Percentiles rank a stretch among this genome's conserved stretches.
Conservation (phyloP, 164 flowering plant species). For the Houttuynia cordata region DNA sequence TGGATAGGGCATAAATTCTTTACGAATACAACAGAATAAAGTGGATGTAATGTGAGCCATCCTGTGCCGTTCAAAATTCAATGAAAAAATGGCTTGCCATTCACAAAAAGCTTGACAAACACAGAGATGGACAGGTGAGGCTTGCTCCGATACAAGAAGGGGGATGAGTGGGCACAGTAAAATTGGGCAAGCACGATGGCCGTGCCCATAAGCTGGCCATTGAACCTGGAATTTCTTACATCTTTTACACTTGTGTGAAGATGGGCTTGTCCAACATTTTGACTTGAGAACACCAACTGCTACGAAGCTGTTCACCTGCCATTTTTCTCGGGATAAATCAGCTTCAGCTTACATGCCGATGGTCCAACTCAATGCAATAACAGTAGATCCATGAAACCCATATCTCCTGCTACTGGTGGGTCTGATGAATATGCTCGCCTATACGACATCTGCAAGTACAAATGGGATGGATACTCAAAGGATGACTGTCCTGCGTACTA, state of each 20-base stretch:
- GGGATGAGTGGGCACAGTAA: conserved; percentile 46
- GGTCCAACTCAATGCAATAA: conserved; percentile 55
- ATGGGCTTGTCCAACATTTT: conserved; percentile 85
- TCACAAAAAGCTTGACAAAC: conserved; percentile 49
- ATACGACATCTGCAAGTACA: conserved; percentile 74
- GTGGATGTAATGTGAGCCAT: too few relatives aligned
- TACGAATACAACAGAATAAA: too few relatives aligned
- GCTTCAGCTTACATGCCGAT: conserved; percentile 20
- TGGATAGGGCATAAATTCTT: too few relatives aligned
- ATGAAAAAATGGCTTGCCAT: conserved; percentile 52
- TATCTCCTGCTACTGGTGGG: conserved; percentile 80
- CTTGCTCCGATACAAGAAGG: conserved; percentile 52
- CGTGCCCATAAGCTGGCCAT: conserved; percentile 82
- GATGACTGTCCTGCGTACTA: conserved; percentile 54
- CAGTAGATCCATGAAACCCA: conserved; percentile 84
- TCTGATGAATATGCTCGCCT: conserved; percentile 73
- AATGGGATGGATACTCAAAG: conserved; percentile 47
- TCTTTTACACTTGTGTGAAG: conserved; percentile 86
- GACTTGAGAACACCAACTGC: conserved; percentile 65
- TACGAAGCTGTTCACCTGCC: conserved; percentile 72
- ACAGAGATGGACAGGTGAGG: conserved; percentile 65
- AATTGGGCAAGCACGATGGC: conserved; percentile 56
- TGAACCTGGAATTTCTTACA: conserved; percentile 89
- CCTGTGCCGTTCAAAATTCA: too few relatives aligned
- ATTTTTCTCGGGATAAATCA: conserved; percentile 21